A percentile compares a stretch with the other conserved stretches of the same genome.
Conservation (phyloP, 2,329 filamentous ascomycete genomes). For the Botrytis galanthina region DNA sequence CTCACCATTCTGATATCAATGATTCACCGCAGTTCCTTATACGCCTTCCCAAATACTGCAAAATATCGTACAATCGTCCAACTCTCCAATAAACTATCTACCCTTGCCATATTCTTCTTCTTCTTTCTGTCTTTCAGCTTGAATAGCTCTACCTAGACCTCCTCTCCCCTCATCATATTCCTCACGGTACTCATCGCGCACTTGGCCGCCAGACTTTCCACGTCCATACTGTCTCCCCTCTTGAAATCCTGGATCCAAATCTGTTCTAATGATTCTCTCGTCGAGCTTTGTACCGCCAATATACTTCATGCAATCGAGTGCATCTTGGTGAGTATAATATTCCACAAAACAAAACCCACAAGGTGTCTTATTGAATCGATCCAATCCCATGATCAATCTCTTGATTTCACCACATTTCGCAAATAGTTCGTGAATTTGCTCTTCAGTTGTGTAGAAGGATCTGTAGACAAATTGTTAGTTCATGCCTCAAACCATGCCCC, state of each 20-base stretch:
- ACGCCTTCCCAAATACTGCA: conserved; percentile 3
- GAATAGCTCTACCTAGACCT: conserved; percentile 77
- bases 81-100: conserved; percentile 42
- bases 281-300: conserved; percentile 97
- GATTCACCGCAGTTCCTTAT: conserved; percentile 17
- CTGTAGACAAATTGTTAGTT: conserved; percentile 43
- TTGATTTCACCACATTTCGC: conserved; percentile 98
- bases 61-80: conserved; percentile 24
- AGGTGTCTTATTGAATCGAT: conserved; percentile 94
- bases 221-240: conserved; percentile 95
- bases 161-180: conserved; percentile 95
- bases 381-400: conserved; percentile 94
- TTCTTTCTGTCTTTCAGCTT: conserved; percentile 58
- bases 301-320: conserved; percentile 97
- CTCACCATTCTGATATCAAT: conserved; percentile 14
- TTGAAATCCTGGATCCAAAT: conserved; percentile 92
- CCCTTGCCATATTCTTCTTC: conserved; percentile 59
- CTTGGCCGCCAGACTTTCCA: conserved; percentile 93
- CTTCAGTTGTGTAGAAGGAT: conserved; percentile 97
- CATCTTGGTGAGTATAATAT: conserved; percentile 97
- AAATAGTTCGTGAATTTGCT: conserved; percentile 97
- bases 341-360: conserved; percentile 99
- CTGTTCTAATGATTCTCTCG: conserved; percentile 92
- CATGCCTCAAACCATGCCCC: conserved; percentile 7
- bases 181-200: conserved; percentile 94